Conservation (phyloP, 176 grass and related monocot genomes). For the Sorghum bicolor region Sorghum_bicolor_NCBIv3 NC_012874.2:323501-324000, state of each 20-base stretch:
- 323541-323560: not conserved
- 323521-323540: not conserved
- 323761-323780: not conserved
- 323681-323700: not conserved
- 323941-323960: not conserved
- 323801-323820: not conserved
- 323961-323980: too few species aligned
- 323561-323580: conserved; percentile 21
- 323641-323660: not conserved
- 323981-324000: too few species aligned
- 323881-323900: not conserved
- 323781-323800: conserved; percentile 1
- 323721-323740: not conserved
- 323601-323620: not conserved
- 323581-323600: not conserved
- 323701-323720: not conserved
- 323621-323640: not conserved
- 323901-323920: not conserved
- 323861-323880: not conserved
- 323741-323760: not conserved
- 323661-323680: not conserved
- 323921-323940: not conserved
- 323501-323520: conserved; percentile 25
- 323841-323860: not conserved
- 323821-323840: conserved; percentile 10